phyloP scores from a whole-genome alignment of 495 filamentous ascomycete genomes.

The Cercophora scortea region DNA sequence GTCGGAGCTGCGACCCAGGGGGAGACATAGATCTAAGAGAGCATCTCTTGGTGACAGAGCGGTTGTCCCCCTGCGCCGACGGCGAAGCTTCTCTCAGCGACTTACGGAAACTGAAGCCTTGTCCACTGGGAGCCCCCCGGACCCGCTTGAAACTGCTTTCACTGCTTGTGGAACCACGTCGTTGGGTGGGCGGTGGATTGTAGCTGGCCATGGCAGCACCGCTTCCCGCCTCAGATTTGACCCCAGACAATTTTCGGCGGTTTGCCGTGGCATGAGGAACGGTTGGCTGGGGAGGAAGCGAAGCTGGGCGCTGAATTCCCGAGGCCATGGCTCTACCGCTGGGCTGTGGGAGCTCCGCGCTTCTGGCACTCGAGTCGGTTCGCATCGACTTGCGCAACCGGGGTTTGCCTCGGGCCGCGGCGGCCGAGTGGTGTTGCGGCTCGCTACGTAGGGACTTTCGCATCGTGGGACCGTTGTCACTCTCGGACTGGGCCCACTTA shows the following conservation, averaged over 20 bases:
- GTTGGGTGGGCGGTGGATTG: conserved; percentile 13
- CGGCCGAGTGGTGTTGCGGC: conserved; percentile 5
- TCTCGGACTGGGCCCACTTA: conserved; percentile 16
- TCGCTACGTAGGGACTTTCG: conserved; percentile 16
- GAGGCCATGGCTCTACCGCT: neutral
- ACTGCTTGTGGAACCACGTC: conserved; percentile 37
- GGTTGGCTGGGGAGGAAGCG: conserved; percentile 4
- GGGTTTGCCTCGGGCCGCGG: neutral
- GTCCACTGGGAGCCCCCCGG: conserved; percentile 12
- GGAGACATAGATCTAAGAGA: conserved; percentile 35
- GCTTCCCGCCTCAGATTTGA: conserved; percentile 5
- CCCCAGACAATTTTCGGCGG: conserved; percentile 4
- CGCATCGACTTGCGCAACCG: conserved; percentile 26
- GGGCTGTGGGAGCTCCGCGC: neutral
- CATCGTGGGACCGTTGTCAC: conserved; percentile 9
- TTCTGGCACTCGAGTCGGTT: neutral
- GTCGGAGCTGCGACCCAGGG: conserved; percentile 18
- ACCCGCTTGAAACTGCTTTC: conserved; percentile 43
- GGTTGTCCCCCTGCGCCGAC: conserved; percentile 7
- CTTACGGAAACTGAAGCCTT: conserved; percentile 28
- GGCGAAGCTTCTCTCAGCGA: conserved; percentile 33
- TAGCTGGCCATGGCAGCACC: conserved; percentile 10
- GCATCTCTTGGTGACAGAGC: conserved; percentile 25
- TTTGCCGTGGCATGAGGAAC: neutral
- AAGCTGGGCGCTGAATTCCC: neutral